Evolutionary conservation across 257 asterid genomes (phyloP), one percentile per base, ranked within the genome.

Genomic region (Solanum pimpinellifolium): DNA sequence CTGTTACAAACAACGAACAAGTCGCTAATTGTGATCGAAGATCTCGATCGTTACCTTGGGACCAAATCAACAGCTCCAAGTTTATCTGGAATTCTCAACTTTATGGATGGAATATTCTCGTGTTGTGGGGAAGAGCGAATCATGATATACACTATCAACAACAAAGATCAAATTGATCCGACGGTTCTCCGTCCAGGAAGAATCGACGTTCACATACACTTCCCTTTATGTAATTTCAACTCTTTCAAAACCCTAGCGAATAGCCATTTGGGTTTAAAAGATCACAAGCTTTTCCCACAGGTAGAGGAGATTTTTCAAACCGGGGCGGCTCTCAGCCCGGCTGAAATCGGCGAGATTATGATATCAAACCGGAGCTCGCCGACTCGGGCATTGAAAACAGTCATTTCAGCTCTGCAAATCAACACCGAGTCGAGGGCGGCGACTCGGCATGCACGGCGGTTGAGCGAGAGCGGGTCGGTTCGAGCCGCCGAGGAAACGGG

Each of bases 31-130:
- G 98, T 94, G 73, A 86, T 95, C 80, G 99, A 96, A 90, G 98
- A 96, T 91, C 95, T 96, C 49, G 98, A 96, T 89, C 95, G 98
- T 23, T 91, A 90, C 65, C 25, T 96, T 21, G 88, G 72, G 6
- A 91, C 90, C 70, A 94, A 93, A 86, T 85, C 94, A 84, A 88
- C 96, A 86, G 90, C 91, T 41, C 90, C 91, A 87, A 94, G 96
- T 90, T 7, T 88, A 9, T 89, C 98, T 10, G 99, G 98, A 18
- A 90, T 96, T 23, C 92, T 93, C 3, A 94, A 95, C 70, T 96
- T 96, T 91, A 95, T 96, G 99, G 99, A 96, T 89, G 99, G 99
- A 49, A 84, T 96, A 74, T 89, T 93, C 87, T 96, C 99, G 83
- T 89, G 95, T 91, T 94, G 98, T 91, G 98, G 98, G 2, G 98